Evolutionary conservation across 768 basidiomycete genomes (phyloP).

Genomic region (Boletus speciosus): DNA sequence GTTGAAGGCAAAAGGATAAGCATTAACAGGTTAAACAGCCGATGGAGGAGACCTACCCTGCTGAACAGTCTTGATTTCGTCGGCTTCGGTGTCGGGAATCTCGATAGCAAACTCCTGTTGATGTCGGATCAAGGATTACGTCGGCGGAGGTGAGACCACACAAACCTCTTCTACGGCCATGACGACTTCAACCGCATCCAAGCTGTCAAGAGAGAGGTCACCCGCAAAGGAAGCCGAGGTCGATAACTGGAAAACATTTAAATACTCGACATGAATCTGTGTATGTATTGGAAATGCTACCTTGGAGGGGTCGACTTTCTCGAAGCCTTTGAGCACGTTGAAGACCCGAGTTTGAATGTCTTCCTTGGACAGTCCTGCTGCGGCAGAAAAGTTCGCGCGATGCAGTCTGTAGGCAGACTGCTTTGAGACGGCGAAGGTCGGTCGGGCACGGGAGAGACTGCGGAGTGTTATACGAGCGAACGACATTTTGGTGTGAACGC

Average conservation of each 20-base stretch:
- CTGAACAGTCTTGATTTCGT: conserved; percentile 86
- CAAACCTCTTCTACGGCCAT: conserved; percentile 95
- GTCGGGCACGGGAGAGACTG: conserved; percentile 25
- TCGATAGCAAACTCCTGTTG: conserved; percentile 92
- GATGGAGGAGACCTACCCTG: conserved; percentile 60
- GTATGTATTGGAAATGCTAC: conserved; percentile 8
- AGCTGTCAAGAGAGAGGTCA: conserved; percentile 72
- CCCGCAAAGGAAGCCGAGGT: conserved; percentile 49
- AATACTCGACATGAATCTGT: conserved; percentile 21
- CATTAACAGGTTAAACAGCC: background rate
- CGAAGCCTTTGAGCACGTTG: conserved; percentile 30
- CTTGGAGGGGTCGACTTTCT: conserved; percentile 29
- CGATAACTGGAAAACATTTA: conserved; percentile 49
- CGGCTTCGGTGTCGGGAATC: conserved; percentile 96
- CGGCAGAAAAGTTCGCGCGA: conserved; percentile 31
- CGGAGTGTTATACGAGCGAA: conserved; percentile 33
- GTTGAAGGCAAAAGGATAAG: conserved; percentile 12
- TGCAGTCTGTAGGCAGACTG: conserved; percentile 27
- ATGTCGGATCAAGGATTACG: background rate
- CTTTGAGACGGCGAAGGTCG: conserved; percentile 30
- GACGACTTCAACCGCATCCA: conserved; percentile 96
- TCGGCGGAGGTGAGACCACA: background rate
- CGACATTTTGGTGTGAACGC: conserved; percentile 32
- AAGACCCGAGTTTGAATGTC: conserved; percentile 26
- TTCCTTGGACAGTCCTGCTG: conserved; percentile 22